Base-by-base conservation (phyloP, 2,329 filamentous ascomycete species). In the Teratosphaeria nubilosa region DNA sequence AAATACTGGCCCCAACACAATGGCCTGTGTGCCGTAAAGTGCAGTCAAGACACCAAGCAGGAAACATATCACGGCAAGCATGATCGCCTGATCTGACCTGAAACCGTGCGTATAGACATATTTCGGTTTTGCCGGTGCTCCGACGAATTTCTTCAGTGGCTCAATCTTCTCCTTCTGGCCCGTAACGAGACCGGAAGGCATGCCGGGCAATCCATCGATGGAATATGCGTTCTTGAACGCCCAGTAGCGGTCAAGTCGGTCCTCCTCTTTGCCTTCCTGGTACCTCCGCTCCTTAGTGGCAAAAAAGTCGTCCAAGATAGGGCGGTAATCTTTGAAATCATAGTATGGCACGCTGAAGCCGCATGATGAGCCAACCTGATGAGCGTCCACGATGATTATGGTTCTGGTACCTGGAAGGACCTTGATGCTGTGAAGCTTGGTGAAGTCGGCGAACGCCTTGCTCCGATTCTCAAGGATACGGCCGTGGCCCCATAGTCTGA, bases 161-260 rank as follows among this genome's bases (percentile, higher is more conserved):
- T 63, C 65, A 0, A 78, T 68, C 0, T 62, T 64, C 34, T 77
- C 66, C 53, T 64, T 62, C 56, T 70, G 66, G n/a, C 69, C 74
- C 48, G 66, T 72, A 7, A 70, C 65, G 9, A 73, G 65, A 0
- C 72, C 76, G 22, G 68, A 64, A 64, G 72, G 72, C 73, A 76
- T 74, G 0, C 72, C 75, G 0, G 75, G 76, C 27, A 78, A 63
- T 0, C 76, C 76, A 60, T 78, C 76, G 27, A 77, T 73, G 34
- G 70, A 73, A 58, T 70, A 68, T 20, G 75, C 71, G 34, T 71
- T 74, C 64, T 77, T 78, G 56, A 66, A 74, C 4, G 75, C 75
- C 76, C 76, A 77, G 59, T 77, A 77, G 72, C 65, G 61, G 24
- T 76, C 74, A 69, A 77, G 75, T 10, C 66, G 69, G 62, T 77